These are phyloP conservation scores for Talaromyces verruculosus DNA, from an alignment of 2,329 filamentous ascomycete genomes.

Conservation along the genomic window DNA sequence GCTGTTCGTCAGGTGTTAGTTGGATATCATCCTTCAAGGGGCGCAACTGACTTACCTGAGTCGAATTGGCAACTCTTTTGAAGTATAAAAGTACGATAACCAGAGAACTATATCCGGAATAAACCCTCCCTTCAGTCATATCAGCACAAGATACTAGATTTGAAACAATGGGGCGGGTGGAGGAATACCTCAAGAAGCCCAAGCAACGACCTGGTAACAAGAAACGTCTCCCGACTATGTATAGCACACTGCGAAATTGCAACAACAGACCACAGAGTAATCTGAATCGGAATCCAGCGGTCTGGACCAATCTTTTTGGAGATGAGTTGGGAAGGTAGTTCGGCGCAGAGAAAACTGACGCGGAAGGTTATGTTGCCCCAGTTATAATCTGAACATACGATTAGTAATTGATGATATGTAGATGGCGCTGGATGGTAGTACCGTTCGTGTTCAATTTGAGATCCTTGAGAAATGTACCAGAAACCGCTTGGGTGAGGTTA, in stretches of 20 bases:
- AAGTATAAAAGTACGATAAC: conserved; percentile 19
- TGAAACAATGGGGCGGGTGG: no score
- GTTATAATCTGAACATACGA: conserved; percentile 46
- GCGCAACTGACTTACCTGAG: neutral
- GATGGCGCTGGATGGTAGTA: neutral
- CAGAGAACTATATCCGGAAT: conserved; percentile 19
- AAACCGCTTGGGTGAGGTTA: conserved; percentile 20
- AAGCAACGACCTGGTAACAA: conserved; percentile 45
- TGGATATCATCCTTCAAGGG: no score
- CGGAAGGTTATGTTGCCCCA: conserved; percentile 57
- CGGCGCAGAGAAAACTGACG: conserved; percentile 53
- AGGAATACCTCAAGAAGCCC: conserved; percentile 41
- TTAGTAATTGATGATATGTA: neutral
- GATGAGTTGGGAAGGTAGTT: conserved; percentile 62
- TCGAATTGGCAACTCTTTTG: conserved; percentile 11
- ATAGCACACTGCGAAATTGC: conserved; percentile 47
- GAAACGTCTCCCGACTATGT: conserved; percentile 43
- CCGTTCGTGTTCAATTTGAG: conserved; percentile 19
- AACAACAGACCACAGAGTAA: conserved; percentile 43
- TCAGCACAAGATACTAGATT: neutral
- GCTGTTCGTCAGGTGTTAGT: neutral
- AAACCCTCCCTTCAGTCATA: conserved; percentile 34
- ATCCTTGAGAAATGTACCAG: conserved; percentile 19
- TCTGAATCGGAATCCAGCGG: conserved; percentile 34
- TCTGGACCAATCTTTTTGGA: conserved; percentile 60